Conservation (phyloP, 2,329 filamentous ascomycete species). For the Penicillium sp. region DNA sequence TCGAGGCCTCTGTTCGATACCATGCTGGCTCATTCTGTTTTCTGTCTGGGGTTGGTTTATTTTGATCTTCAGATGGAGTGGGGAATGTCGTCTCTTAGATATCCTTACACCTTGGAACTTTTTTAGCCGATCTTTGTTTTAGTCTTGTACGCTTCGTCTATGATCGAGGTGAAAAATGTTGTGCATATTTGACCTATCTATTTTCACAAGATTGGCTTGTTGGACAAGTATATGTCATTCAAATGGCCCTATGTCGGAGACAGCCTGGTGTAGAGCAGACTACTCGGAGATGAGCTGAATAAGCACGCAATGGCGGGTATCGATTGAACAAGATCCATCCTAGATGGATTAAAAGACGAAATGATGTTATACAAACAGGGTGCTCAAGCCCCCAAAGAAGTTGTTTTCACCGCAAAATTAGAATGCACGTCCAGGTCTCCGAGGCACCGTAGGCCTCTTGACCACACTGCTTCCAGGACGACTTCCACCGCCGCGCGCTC, state of each 20-base stretch:
- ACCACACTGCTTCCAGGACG: constrained; percentile 39
- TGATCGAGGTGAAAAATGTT: background rate
- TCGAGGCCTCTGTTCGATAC: background rate
- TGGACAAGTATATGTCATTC: background rate
- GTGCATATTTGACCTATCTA: constrained; percentile 1
- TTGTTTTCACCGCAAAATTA: constrained; percentile 9
- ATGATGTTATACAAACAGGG: constrained; percentile 2
- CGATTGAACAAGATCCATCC: constrained; percentile 3
- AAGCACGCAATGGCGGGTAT: constrained; percentile 12
- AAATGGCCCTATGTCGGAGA: background rate
- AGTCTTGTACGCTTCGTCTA: background rate
- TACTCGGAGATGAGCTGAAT: background rate
- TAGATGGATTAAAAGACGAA: constrained; percentile 2
- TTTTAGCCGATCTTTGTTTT: background rate
- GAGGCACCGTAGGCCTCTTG: constrained; percentile 38
- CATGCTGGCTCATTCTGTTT: background rate
- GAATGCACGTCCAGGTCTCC: constrained; percentile 39
- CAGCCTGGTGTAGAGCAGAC: background rate
- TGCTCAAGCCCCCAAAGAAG: background rate
- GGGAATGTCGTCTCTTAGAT: background rate
- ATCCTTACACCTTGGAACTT: background rate
- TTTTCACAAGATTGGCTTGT: constrained; percentile 1
- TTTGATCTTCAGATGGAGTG: background rate
- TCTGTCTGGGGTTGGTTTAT: constrained; percentile 12
- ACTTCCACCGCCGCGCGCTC: constrained; percentile 2